Evolutionary conservation across 768 basidiomycete genomes (phyloP), one percentile per base, ranked within the genome.

Genomic region (Mycena chlorophos): DNA sequence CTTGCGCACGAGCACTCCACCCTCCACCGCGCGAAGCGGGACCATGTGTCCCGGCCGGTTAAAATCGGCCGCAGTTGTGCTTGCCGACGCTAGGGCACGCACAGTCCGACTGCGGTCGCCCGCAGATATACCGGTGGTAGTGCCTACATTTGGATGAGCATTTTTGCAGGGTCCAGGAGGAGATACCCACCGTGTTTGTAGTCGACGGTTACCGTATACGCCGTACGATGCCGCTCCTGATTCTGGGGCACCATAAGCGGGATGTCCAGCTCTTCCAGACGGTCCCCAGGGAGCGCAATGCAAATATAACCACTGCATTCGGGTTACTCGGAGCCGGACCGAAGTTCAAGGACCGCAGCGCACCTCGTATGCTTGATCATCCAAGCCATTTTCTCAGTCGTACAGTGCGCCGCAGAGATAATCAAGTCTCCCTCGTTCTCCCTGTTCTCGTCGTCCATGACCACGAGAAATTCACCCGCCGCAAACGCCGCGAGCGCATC

Each of bases 371-470:
- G 87, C 67, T 89, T 89, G 69, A 99, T 94, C 83, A 99, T 89
- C 93, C 93, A 99, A 1, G 97, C 96, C 97, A 99, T 98, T 67
- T 94, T 91, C 72, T 98, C 91, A 1, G 93, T 91, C 34, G 94
- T 93, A 62, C 91, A 86, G 49, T 85, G 82, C 23, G 79, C 78
- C 2, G 85, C 97, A 14, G 96, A 85, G 66, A 94, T 88, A 67
- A 98, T 93, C 55, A 99, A 75, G 71, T 99, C 97, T 2, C 97
- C 96, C 69, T 99, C 97, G 69, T 99, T 99, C 75, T 99, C 97
- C 56, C 97, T 78, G 60, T 79, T 78, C 72, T 97, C 91, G 71
- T 98, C 96, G 69, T 99, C 97, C 89, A 98, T 94, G 5, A 98
- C 97, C 1, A 99, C 91, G 52, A 99, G 78, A 61, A 98, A 94